Percentiles rank a stretch among this genome's conserved stretches.
Evolutionary conservation across 2,329 filamentous ascomycete genomes (phyloP).

Genomic region (Botryosphaeria dothidea): DNA sequence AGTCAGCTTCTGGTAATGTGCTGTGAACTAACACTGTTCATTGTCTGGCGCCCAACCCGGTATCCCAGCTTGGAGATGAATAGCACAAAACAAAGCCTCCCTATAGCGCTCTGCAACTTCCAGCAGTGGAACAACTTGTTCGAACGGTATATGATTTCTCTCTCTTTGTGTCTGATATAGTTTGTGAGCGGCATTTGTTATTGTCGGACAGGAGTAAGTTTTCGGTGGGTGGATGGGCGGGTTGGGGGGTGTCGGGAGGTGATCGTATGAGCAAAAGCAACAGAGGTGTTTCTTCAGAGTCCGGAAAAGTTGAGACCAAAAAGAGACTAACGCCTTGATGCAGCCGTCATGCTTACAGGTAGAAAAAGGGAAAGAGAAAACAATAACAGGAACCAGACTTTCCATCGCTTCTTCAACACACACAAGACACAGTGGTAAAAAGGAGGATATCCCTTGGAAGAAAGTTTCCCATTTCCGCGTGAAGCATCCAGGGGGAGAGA

Average conservation of each 20-base stretch:
- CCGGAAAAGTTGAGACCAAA: background rate
- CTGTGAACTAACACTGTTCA: too few species aligned
- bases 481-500: background rate
- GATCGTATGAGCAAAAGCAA: too few species aligned
- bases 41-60: too few species aligned
- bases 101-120: too few species aligned
- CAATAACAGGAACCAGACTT: background rate
- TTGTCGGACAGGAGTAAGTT: too few species aligned
- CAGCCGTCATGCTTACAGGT: slow-evolving; percentile 11
- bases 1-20: too few species aligned
- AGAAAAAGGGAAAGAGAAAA: background rate
- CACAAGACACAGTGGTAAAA: background rate
- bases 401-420: slow-evolving; percentile 12
- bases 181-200: background rate
- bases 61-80: too few species aligned
- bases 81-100: too few species aligned
- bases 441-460: background rate
- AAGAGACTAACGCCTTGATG: slow-evolving; percentile 8
- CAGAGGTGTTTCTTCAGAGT: background rate
- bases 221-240: too few species aligned
- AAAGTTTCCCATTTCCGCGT: slow-evolving; percentile 1
- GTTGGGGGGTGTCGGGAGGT: too few species aligned
- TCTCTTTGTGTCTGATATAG: background rate
- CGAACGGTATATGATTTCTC: background rate
- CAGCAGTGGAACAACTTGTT: too few species aligned